Conservation (phyloP, 352 stramenopile species). For the Globisporangium barbulae region DNA sequence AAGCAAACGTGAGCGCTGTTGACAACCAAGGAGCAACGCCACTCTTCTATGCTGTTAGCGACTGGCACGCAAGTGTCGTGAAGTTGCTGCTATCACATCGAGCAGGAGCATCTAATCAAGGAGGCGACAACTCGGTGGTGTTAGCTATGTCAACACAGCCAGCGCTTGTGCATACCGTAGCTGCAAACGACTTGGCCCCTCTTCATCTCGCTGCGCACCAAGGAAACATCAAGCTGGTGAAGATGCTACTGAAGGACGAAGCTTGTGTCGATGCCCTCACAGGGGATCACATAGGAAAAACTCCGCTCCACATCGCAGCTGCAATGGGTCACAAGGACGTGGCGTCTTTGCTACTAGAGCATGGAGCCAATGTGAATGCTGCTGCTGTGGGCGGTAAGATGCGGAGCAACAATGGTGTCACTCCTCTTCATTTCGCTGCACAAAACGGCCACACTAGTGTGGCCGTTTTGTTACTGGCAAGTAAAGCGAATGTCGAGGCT, state of each 20-base stretch:
- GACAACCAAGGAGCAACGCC: not conserved
- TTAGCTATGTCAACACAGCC: no score
- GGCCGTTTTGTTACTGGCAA: not conserved
- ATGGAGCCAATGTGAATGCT: not conserved
- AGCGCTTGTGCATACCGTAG: no score
- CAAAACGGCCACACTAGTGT: not conserved
- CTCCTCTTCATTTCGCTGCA: not conserved
- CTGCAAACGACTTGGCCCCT: no score
- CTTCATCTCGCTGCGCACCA: not conserved
- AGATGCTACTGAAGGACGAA: not conserved
- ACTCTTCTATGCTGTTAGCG: not conserved
- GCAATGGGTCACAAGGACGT: not conserved
- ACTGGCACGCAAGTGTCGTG: not conserved
- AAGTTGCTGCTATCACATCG: not conserved
- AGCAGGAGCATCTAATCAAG: no score
- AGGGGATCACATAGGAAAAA: not conserved
- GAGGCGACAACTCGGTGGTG: no score
- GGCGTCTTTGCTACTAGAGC: not conserved
- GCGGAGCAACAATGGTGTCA: not conserved
- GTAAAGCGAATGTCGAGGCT: not conserved
- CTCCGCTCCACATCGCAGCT: constrained; percentile 3
- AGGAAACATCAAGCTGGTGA: not conserved
- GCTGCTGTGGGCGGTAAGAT: not conserved
- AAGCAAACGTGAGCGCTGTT: not conserved
- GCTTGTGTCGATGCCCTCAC: not conserved